Conservation (phyloP, 129 eudicot genomes). For the Arctium lappa region DNA sequence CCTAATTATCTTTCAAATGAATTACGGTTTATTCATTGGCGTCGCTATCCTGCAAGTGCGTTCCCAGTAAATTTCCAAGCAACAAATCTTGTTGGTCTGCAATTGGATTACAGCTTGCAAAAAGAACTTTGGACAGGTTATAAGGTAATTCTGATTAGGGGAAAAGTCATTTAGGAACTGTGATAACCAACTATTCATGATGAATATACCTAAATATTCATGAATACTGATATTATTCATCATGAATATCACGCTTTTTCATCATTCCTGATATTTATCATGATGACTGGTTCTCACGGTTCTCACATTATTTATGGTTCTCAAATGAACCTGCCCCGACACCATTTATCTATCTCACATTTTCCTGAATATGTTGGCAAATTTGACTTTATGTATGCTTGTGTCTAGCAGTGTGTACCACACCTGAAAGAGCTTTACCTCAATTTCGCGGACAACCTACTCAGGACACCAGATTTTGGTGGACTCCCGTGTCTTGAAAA, state of each 20-base stretch:
- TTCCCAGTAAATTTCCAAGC: background rate
- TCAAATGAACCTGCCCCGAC: background rate
- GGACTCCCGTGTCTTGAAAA: background rate
- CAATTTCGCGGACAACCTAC: background rate
- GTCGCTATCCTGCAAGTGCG: background rate
- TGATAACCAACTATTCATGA: background rate
- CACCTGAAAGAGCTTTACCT: background rate
- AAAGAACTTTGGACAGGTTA: background rate
- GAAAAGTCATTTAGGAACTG: background rate
- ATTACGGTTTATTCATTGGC: background rate
- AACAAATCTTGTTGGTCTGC: background rate
- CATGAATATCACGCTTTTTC: background rate
- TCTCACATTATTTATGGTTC: background rate
- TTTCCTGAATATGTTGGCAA: background rate
- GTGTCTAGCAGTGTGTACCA: background rate
- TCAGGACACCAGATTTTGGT: slow-evolving; percentile 10
- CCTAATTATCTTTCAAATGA: background rate
- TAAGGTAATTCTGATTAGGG: background rate
- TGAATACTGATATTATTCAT: too few relatives aligned
- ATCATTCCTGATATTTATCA: background rate
- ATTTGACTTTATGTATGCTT: background rate
- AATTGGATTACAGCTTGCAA: background rate
- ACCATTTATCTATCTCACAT: background rate
- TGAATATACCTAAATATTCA: too few relatives aligned
- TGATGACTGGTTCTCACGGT: background rate